Evolutionary conservation across 805 yeast species (phyloP).

Genomic region (Saccharomycopsis capsularis): DNA sequence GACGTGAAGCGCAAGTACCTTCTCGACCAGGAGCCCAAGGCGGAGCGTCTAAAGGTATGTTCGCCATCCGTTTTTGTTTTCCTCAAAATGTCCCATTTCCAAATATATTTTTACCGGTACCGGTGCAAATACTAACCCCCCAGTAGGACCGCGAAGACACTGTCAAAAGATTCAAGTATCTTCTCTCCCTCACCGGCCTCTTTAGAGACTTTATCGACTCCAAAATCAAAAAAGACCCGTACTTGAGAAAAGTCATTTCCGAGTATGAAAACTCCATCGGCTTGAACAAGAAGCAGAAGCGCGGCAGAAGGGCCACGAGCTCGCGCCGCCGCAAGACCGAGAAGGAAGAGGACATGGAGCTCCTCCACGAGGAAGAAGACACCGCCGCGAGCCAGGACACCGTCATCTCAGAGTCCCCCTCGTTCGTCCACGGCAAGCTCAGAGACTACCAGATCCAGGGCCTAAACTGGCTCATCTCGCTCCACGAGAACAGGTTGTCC

Average conservation of each 20-base stretch:
- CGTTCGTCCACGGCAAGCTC: slow-evolving; percentile 63
- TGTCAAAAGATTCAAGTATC: slow-evolving; percentile 70
- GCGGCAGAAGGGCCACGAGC: slow-evolving; percentile 14
- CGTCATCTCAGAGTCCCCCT: slow-evolving; percentile 81
- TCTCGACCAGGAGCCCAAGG: slow-evolving; percentile 20
- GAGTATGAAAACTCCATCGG: slow-evolving; percentile 47
- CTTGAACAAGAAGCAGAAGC: slow-evolving; percentile 26
- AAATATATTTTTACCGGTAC: neutral
- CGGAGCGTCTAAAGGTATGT: slow-evolving; percentile 15
- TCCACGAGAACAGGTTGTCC: slow-evolving; percentile 80
- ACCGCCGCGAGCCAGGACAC: slow-evolving; percentile 43
- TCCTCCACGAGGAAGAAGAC: slow-evolving; percentile 72
- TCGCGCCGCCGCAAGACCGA: slow-evolving; percentile 79
- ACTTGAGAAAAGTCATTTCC: slow-evolving; percentile 53
- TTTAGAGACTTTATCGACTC: slow-evolving; percentile 84
- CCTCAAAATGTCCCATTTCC: too few relatives aligned
- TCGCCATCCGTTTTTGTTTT: too few relatives aligned
- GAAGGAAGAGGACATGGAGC: slow-evolving; percentile 92
- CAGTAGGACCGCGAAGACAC: slow-evolving; percentile 52
- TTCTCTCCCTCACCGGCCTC: slow-evolving; percentile 74
- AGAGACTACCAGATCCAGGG: slow-evolving; percentile 95
- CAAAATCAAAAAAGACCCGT: slow-evolving; percentile 71
- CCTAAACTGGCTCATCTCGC: slow-evolving; percentile 84
- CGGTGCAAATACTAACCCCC: neutral
- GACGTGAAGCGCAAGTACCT: slow-evolving; percentile 9